phyloP scores from a whole-genome alignment of 257 asterid species.

The Penstemon barbatus region DNA sequence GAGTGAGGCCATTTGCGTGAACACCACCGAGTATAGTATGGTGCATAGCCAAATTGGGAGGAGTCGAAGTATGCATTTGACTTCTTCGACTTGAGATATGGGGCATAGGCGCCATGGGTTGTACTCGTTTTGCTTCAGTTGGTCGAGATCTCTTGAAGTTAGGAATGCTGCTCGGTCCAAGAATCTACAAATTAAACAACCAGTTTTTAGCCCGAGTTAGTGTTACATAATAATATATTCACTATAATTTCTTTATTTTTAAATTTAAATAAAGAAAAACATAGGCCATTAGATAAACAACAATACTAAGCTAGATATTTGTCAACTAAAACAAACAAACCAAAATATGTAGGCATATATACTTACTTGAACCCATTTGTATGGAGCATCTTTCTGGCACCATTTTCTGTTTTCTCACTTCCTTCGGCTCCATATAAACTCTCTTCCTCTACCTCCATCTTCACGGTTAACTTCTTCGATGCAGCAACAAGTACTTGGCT shows the following conservation, averaged over 20 bases:
- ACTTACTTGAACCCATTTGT: slow-evolving; percentile 86
- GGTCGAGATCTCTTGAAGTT: slow-evolving; percentile 54
- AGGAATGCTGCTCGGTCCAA: slow-evolving; percentile 79
- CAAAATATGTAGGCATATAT: background rate
- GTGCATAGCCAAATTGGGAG: slow-evolving; percentile 98
- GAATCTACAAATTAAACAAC: slow-evolving; percentile 42
- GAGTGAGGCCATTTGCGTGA: slow-evolving; percentile 96
- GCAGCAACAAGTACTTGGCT: slow-evolving; percentile 83
- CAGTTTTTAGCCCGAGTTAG: background rate
- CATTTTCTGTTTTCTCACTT: slow-evolving; percentile 29
- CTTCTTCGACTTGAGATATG: slow-evolving; percentile 93
- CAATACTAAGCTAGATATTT: too few relatives aligned
- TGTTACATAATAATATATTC: background rate
- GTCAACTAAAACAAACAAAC: too few relatives aligned
- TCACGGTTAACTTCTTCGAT: slow-evolving; percentile 46
- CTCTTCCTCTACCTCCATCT: slow-evolving; percentile 33
- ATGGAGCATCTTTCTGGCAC: slow-evolving; percentile 69
- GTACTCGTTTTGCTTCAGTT: slow-evolving; percentile 38
- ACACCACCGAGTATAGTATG: slow-evolving; percentile 83
- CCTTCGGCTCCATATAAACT: slow-evolving; percentile 43
- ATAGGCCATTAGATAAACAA: too few relatives aligned
- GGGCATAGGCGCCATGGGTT: slow-evolving; percentile 85
- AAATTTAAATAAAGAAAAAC: too few relatives aligned
- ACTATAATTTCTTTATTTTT: background rate
- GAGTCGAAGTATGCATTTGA: slow-evolving; percentile 74